Evolutionary conservation across 805 yeast genomes (phyloP).

Genomic region (Kockiozyma suomiensis): DNA sequence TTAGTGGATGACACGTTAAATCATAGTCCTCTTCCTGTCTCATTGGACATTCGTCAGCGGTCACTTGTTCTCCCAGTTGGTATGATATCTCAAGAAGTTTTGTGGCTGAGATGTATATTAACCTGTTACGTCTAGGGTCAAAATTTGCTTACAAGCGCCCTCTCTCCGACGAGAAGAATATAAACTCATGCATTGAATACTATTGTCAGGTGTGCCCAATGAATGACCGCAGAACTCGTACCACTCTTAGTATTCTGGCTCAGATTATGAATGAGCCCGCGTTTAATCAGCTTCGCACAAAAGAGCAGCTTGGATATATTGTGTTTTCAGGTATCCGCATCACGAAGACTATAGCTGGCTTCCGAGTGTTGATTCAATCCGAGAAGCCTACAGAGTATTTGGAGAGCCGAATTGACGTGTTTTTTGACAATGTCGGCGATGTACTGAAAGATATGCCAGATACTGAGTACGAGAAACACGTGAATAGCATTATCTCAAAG

Average conservation of each 20-base stretch:
- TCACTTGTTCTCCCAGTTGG: constrained; percentile 44
- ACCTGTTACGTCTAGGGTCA: constrained; percentile 45
- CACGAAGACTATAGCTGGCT: constrained; percentile 72
- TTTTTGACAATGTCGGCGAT: constrained; percentile 53
- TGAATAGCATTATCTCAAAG: constrained; percentile 65
- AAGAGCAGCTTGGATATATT: constrained; percentile 93
- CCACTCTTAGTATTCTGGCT: constrained; percentile 64
- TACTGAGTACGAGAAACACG: constrained; percentile 69
- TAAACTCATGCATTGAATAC: constrained; percentile 83
- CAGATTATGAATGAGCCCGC: constrained; percentile 84
- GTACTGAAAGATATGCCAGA: constrained; percentile 56
- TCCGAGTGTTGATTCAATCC: constrained; percentile 77
- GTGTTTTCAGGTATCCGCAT: constrained; percentile 76
- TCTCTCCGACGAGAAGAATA: constrained; percentile 67
- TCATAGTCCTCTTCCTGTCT: constrained; percentile 47
- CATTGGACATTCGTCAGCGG: constrained; percentile 49
- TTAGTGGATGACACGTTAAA: constrained; percentile 48
- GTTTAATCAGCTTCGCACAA: constrained; percentile 84
- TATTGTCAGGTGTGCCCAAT: constrained; percentile 65
- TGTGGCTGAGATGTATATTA: constrained; percentile 50
- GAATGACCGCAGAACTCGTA: constrained; percentile 49
- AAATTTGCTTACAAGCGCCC: constrained; percentile 47
- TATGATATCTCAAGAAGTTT: constrained; percentile 17
- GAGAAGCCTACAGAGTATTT: constrained; percentile 75
- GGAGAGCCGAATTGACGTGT: constrained; percentile 73